Evolutionary conservation across 2,329 filamentous ascomycete species (phyloP).

Genomic region (Drechslerella coelobrocha): DNA sequence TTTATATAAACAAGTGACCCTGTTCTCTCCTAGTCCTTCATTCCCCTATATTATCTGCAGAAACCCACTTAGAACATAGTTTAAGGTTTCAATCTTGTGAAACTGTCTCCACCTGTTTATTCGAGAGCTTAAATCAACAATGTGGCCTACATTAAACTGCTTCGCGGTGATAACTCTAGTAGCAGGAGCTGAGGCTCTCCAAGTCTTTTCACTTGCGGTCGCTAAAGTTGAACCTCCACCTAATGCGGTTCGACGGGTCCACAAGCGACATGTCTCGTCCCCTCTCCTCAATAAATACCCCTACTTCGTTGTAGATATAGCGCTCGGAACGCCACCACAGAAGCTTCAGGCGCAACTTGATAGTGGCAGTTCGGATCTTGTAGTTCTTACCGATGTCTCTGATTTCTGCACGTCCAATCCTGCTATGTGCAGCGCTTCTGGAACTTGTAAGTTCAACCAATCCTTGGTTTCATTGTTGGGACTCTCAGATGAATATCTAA

Average conservation of each 20-base stretch:
- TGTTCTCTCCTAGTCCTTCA: neutral
- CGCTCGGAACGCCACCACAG: constrained; percentile 22
- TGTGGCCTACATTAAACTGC: constrained; percentile 1
- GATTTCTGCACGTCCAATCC: constrained; percentile 13
- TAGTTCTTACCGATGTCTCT: constrained; percentile 21
- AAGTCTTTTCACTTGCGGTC: constrained; percentile 20
- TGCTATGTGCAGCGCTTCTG: neutral
- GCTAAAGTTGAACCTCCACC: constrained; percentile 17
- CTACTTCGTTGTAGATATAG: constrained; percentile 20
- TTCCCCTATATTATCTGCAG: neutral
- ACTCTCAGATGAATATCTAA: constrained; percentile 7
- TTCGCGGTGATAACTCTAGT: constrained; percentile 6
- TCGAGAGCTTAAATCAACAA: neutral
- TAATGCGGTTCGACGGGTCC: constrained; percentile 21
- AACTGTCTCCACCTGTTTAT: neutral
- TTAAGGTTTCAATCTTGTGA: constrained; percentile 1
- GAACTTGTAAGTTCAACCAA: constrained; percentile 15
- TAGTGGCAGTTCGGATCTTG: constrained; percentile 26
- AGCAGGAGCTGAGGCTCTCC: constrained; percentile 15
- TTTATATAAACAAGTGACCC: constrained; percentile 9
- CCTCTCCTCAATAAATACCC: constrained; percentile 27
- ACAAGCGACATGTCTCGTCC: constrained; percentile 20
- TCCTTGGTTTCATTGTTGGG: constrained; percentile 3
- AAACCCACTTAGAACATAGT: neutral
- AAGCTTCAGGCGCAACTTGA: constrained; percentile 23